Percentiles rank a stretch among this genome's conserved stretches.
Conservation (phyloP, 1,284 basidiomycete species). For the Apiotrichum akiyoshidainum region DNA sequence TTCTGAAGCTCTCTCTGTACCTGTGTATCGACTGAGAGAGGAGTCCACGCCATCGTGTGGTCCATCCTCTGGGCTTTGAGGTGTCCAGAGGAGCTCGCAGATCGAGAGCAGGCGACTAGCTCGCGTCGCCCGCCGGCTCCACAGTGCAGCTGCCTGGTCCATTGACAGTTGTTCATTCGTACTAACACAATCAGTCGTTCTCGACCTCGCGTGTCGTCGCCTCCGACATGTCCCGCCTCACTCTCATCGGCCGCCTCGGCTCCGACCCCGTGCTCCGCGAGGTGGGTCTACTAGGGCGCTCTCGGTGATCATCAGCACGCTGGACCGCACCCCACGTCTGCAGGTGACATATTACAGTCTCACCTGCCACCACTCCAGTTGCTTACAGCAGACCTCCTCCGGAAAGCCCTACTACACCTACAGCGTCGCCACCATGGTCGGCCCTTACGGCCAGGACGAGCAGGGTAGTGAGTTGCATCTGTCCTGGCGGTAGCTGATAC, state of each 20-base stretch:
- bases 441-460: constrained; percentile 20
- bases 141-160: not conserved
- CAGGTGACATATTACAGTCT: no score
- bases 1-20: no score
- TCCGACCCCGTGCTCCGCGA: constrained; percentile 36
- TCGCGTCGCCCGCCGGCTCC: not conserved
- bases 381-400: constrained; percentile 25
- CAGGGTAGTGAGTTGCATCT: constrained; percentile 21
- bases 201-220: constrained; percentile 23
- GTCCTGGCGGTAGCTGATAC: not conserved
- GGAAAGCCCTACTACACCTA: constrained; percentile 46
- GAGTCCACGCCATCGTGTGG: no score
- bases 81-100: no score
- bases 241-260: constrained; percentile 42
- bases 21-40: no score
- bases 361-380: not conserved
- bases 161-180: not conserved
- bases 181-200: constrained; percentile 25
- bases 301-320: no score
- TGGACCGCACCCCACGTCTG: no score
- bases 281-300: constrained; percentile 13
- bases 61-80: no score
- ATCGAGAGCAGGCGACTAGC: no score
- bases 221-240: constrained; percentile 38
- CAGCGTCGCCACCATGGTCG: constrained; percentile 37